Percentiles rank a stretch among this genome's conserved stretches.
These are phyloP conservation scores for Trichoderma parareesei DNA, from an alignment of 495 filamentous ascomycete species.

Conservation along the genomic window DNA sequence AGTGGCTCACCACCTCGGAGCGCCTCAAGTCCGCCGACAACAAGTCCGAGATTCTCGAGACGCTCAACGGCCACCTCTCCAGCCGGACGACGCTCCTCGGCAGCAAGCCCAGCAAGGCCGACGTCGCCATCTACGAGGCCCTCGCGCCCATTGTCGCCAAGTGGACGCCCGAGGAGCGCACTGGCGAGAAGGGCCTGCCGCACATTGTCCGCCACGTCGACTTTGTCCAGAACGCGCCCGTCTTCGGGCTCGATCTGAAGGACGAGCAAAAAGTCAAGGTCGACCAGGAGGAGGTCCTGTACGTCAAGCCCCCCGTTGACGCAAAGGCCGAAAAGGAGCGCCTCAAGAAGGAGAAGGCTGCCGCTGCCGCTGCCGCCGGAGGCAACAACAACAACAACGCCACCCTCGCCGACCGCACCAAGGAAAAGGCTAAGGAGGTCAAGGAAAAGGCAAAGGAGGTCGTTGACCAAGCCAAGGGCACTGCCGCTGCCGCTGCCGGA, in stretches of 20 bases:
- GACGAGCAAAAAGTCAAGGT: conserved; percentile 74
- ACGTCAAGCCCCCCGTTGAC: conserved; percentile 72
- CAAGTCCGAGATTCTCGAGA: conserved; percentile 57
- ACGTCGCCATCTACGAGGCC: conserved; percentile 76
- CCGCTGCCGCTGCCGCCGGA: conserved; percentile 41
- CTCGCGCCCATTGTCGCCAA: conserved; percentile 68
- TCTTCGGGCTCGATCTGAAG: conserved; percentile 64
- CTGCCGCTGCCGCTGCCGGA: conserved; percentile 27
- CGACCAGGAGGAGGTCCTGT: conserved; percentile 70
- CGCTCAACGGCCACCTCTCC: conserved; percentile 78
- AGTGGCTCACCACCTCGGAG: conserved; percentile 72
- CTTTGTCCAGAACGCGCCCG: conserved; percentile 81
- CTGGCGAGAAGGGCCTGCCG: conserved; percentile 81
- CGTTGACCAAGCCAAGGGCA: conserved; percentile 31
- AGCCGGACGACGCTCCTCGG: conserved; percentile 85
- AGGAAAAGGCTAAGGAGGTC: conserved; percentile 32
- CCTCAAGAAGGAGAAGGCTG: conserved; percentile 78
- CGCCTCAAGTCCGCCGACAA: conserved; percentile 56
- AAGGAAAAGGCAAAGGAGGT: conserved; percentile 36
- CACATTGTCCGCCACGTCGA: conserved; percentile 88
- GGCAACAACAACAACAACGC: conserved; percentile 18
- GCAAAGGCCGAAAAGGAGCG: conserved; percentile 84
- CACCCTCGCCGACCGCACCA: conserved; percentile 44
- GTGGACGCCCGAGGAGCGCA: conserved; percentile 82
- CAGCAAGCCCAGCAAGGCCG: conserved; percentile 82